Evolutionary conservation across 1,284 basidiomycete genomes (phyloP).

Genomic region (Quambalaria eucalypti): DNA sequence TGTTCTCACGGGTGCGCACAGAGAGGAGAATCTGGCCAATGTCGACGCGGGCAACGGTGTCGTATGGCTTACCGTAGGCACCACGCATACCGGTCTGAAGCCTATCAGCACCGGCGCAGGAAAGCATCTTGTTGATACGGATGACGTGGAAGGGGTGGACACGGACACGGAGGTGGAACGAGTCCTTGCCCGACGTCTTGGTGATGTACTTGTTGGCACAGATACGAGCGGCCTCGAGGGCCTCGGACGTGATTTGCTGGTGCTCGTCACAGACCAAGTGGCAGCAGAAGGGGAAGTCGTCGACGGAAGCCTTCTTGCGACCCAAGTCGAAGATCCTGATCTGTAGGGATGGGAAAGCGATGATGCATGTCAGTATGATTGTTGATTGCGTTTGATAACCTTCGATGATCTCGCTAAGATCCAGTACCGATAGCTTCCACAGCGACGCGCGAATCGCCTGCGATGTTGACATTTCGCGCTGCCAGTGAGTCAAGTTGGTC

Average conservation of each 20-base stretch:
- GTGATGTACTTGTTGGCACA: conserved; percentile 99
- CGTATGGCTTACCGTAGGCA: conserved; percentile 98
- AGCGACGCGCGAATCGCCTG: too few relatives aligned
- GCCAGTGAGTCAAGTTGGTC: too few relatives aligned
- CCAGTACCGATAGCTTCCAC: too few relatives aligned
- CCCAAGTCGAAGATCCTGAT: conserved; percentile 63
- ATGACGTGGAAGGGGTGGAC: conserved; percentile 98
- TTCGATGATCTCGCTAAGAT: too few relatives aligned
- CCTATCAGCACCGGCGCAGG: conserved; percentile 96
- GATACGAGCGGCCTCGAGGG: conserved; percentile 95
- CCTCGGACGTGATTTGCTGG: conserved; percentile 91
- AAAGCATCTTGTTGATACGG: conserved; percentile 99
- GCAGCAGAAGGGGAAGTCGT: conserved; percentile 77
- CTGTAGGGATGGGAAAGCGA: conserved; percentile 12
- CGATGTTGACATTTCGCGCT: too few relatives aligned
- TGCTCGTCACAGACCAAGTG: conserved; percentile 97
- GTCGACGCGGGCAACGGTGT: conserved; percentile 85
- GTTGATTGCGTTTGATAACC: too few relatives aligned
- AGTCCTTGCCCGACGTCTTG: conserved; percentile 95
- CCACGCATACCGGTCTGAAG: conserved; percentile 97
- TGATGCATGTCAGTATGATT: too few relatives aligned
- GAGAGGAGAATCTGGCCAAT: conserved; percentile 96
- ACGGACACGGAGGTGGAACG: conserved; percentile 94
- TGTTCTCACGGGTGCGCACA: conserved; percentile 82
- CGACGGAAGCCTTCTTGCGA: conserved; percentile 78